Percentiles rank a stretch among this genome's conserved stretches.
These are phyloP conservation scores for Cytospora mali DNA, from an alignment of 2,329 filamentous ascomycete genomes.

Conservation along the genomic window DNA sequence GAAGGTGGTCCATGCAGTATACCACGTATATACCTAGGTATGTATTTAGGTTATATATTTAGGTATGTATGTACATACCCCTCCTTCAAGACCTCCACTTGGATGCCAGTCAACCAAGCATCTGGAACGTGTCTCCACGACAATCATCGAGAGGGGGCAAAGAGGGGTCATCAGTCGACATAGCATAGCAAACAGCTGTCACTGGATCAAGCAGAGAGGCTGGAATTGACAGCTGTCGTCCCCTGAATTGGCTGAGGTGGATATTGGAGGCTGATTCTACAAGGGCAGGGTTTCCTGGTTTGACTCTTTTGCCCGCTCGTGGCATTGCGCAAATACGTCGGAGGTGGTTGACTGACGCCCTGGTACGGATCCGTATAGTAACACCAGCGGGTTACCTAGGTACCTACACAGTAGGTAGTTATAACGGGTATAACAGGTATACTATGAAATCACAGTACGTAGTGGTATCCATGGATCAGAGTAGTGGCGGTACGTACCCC, in stretches of 20 bases:
- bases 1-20: not conserved
- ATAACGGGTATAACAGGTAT: too few species aligned
- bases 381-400: too few species aligned
- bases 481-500: too few species aligned
- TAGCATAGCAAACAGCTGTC: not conserved
- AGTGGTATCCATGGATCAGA: too few species aligned
- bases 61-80: not conserved
- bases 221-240: not conserved
- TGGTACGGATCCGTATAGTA: too few species aligned
- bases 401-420: not conserved
- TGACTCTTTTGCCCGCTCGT: not conserved
- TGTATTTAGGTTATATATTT: not conserved
- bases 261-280: slow-evolving; percentile 18
- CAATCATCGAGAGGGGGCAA: not conserved
- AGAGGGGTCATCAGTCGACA: not conserved
- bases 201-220: not conserved
- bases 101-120: not conserved
- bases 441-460: too few species aligned
- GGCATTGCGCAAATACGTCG: too few species aligned
- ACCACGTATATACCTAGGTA: not conserved
- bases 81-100: not conserved
- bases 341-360: too few species aligned
- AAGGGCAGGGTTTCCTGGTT: not conserved
- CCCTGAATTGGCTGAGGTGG: not conserved
- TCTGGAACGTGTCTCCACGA: not conserved